These are phyloP conservation scores for Trichoderma lentiforme DNA, from an alignment of 2,329 filamentous ascomycete species.

Conservation along the genomic window DNA sequence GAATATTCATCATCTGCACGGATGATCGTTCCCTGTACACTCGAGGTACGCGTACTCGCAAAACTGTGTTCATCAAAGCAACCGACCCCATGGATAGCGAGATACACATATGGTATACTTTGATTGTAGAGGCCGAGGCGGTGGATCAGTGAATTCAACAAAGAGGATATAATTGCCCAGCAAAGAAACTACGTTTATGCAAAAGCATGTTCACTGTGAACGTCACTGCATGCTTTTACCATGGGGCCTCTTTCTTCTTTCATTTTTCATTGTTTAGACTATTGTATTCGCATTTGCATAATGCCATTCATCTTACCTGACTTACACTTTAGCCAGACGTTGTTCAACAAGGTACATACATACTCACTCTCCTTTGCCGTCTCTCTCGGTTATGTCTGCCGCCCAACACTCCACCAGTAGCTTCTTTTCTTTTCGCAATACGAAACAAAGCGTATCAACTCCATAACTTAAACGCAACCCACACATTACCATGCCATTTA, in stretches of 20 bases:
- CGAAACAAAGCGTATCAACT: background rate
- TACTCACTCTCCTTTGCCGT: background rate
- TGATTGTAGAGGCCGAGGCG: background rate
- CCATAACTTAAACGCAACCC: background rate
- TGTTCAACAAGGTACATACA: background rate
- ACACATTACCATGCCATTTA: background rate
- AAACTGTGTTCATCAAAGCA: background rate
- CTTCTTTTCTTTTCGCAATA: background rate
- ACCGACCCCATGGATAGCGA: background rate
- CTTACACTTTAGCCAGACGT: background rate
- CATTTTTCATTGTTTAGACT: background rate
- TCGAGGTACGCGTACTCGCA: background rate
- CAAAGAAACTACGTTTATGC: background rate
- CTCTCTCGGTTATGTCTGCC: background rate
- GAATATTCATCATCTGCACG: background rate
- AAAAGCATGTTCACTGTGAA: background rate
- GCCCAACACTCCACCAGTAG: background rate
- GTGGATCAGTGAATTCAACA: too few species aligned
- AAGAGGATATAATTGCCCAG: background rate
- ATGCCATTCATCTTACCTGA: background rate
- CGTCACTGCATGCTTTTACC: background rate
- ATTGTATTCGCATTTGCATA: background rate
- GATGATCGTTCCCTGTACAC: background rate
- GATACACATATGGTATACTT: background rate
- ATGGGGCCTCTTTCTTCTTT: background rate